Percentiles rank a stretch among this genome's conserved stretches.
Evolutionary conservation across 169 alveolate species (phyloP).

Genomic region (Plasmodium chabaudi): DNA sequence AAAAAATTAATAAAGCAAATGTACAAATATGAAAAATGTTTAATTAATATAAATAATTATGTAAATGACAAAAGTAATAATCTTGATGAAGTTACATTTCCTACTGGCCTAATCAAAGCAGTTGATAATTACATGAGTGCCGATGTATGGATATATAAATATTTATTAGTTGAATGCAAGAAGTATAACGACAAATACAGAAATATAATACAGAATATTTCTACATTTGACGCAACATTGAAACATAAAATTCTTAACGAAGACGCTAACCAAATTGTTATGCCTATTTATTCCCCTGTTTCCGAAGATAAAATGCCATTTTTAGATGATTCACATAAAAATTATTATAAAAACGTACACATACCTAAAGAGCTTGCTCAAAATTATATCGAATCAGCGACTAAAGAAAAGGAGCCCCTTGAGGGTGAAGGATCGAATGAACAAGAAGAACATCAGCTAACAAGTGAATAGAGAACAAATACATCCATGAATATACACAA

Average conservation of each 20-base stretch:
- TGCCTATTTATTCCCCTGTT: constrained; percentile 52
- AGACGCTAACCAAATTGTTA: neutral
- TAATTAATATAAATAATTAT: constrained; percentile 22
- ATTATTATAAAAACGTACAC: constrained; percentile 66
- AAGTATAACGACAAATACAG: constrained; percentile 57
- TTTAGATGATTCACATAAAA: constrained; percentile 9
- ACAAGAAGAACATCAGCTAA: neutral
- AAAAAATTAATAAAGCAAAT: constrained; percentile 53
- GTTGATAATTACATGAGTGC: constrained; percentile 56
- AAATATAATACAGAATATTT: constrained; percentile 62
- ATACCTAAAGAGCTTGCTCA: constrained; percentile 65
- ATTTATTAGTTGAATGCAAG: constrained; percentile 56
- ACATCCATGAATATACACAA: too few species aligned
- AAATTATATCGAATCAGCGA: constrained; percentile 6
- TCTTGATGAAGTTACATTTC: constrained; percentile 68
- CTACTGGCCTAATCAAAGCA: constrained; percentile 67
- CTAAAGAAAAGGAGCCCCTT: neutral
- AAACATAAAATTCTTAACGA: constrained; percentile 42
- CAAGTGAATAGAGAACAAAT: too few species aligned
- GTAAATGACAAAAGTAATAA: constrained; percentile 46
- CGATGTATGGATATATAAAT: constrained; percentile 61
- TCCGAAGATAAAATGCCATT: neutral
- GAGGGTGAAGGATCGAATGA: constrained; percentile 2
- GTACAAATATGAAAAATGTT: constrained; percentile 73
- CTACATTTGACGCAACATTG: constrained; percentile 50